These are phyloP conservation scores for Medicago arabica DNA, from an alignment of 306 rosid species.

Conservation along the genomic window DNA sequence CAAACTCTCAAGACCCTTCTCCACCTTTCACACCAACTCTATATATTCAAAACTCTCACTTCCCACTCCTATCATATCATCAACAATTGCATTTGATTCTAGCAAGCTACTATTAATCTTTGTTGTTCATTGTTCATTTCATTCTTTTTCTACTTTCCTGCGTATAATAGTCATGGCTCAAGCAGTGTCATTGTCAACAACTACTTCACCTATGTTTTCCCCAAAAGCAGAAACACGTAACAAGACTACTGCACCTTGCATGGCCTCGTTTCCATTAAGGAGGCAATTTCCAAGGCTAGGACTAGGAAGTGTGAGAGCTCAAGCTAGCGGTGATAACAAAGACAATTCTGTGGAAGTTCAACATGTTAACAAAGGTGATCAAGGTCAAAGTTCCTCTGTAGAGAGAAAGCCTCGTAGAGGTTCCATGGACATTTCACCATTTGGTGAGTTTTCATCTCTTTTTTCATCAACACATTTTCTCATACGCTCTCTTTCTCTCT, in stretches of 20 bases:
- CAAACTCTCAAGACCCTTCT: conserved; percentile 59
- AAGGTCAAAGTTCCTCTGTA: conserved; percentile 50
- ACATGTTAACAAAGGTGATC: conserved; percentile 49
- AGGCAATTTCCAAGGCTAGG: conserved; percentile 24
- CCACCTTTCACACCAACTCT: conserved; percentile 49
- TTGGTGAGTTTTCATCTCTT: conserved; percentile 49
- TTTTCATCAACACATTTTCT: not conserved
- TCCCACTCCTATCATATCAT: not conserved
- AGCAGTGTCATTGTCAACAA: conserved; percentile 48
- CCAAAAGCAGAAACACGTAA: conserved; percentile 36
- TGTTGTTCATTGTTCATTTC: not conserved
- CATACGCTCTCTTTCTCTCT: too few species aligned
- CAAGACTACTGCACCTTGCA: conserved; percentile 32
- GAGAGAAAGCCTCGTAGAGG: conserved; percentile 56
- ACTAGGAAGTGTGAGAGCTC: conserved; percentile 51
- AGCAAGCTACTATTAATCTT: not conserved
- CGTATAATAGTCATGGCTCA: conserved; percentile 55
- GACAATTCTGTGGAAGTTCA: conserved; percentile 66
- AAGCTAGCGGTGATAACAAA: conserved; percentile 50
- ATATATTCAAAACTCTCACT: conserved; percentile 45
- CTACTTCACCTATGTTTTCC: conserved; percentile 44
- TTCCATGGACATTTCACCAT: conserved; percentile 65
- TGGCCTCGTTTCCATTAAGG: conserved; percentile 46
- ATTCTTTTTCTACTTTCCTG: not conserved
- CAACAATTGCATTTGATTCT: not conserved